These are phyloP conservation scores for Scheffersomyces titani DNA, from an alignment of 1,139 yeast genomes.

Conservation along the genomic window DNA sequence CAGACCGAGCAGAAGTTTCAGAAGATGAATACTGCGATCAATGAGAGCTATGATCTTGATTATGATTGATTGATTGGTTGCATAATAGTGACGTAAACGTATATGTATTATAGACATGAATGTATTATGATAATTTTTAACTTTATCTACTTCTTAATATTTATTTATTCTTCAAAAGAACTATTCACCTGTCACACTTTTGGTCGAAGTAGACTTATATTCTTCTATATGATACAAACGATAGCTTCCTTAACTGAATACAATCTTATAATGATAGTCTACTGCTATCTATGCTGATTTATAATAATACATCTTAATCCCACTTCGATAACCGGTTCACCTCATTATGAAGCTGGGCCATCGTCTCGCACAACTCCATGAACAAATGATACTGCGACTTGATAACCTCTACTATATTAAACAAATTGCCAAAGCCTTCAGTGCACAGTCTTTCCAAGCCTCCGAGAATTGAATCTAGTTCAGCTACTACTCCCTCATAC, in stretches of 20 bases:
- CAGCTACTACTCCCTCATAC: conserved; percentile 75
- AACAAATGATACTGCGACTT: conserved; percentile 82
- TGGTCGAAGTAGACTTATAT: background rate
- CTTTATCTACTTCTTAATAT: no score
- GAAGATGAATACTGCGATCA: conserved; percentile 18
- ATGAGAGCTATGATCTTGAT: conserved; percentile 26
- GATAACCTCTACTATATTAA: conserved; percentile 62
- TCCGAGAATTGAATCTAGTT: conserved; percentile 55
- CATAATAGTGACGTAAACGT: background rate
- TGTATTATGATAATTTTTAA: background rate
- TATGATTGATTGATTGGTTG: background rate
- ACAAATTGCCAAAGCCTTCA: conserved; percentile 54
- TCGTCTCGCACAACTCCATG: conserved; percentile 87
- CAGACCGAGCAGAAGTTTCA: conserved; percentile 47
- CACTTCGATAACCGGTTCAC: conserved; percentile 27
- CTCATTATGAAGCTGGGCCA: conserved; percentile 86
- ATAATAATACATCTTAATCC: background rate
- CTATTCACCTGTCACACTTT: no score
- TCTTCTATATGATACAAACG: background rate
- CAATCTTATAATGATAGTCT: background rate
- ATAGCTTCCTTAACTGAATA: background rate
- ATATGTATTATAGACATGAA: conserved; percentile 2
- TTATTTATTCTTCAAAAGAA: no score
- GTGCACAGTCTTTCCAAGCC: conserved; percentile 47
- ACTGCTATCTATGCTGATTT: background rate